Evolutionary conservation across 2,329 filamentous ascomycete genomes (phyloP).

Genomic region (Aspergillus sp.): DNA sequence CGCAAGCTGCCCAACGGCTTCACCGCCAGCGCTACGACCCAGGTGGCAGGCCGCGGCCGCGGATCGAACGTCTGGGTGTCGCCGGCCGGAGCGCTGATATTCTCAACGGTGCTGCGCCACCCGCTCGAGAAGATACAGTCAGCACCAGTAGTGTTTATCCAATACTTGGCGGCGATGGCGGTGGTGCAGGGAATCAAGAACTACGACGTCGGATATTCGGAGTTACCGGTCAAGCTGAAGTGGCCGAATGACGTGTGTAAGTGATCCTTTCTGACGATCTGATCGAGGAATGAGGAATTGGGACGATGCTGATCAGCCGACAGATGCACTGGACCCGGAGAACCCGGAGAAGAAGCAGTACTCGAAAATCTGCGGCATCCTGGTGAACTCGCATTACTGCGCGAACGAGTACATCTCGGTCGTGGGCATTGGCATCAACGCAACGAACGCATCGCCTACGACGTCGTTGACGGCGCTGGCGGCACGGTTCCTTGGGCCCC

Average conservation of each 20-base stretch:
- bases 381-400: slow-evolving; percentile 84
- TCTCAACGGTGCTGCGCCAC: slow-evolving; percentile 86
- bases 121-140: slow-evolving; percentile 68
- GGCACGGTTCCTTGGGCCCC: slow-evolving; percentile 41
- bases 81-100: slow-evolving; percentile 80
- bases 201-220: slow-evolving; percentile 74
- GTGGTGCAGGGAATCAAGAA: slow-evolving; percentile 78
- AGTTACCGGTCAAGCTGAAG: slow-evolving; percentile 81
- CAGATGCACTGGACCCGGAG: slow-evolving; percentile 67
- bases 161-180: slow-evolving; percentile 88
- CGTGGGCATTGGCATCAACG: slow-evolving; percentile 83
- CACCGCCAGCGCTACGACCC: slow-evolving; percentile 81
- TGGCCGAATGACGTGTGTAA: slow-evolving; percentile 96
- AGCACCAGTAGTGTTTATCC: slow-evolving; percentile 86
- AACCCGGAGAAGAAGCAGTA: slow-evolving; percentile 57
- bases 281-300: too few relatives aligned
- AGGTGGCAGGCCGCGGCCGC: slow-evolving; percentile 83
- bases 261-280: slow-evolving; percentile 24
- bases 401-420: slow-evolving; percentile 79
- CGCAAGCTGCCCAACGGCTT: slow-evolving; percentile 80
- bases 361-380: slow-evolving; percentile 89
- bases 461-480: slow-evolving; percentile 80
- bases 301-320: slow-evolving; percentile 7
- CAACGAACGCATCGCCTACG: slow-evolving; percentile 79
- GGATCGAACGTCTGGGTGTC: slow-evolving; percentile 95